Conservation (phyloP, 2,329 filamentous ascomycete genomes). For the Ceratocystis destructans region DNA sequence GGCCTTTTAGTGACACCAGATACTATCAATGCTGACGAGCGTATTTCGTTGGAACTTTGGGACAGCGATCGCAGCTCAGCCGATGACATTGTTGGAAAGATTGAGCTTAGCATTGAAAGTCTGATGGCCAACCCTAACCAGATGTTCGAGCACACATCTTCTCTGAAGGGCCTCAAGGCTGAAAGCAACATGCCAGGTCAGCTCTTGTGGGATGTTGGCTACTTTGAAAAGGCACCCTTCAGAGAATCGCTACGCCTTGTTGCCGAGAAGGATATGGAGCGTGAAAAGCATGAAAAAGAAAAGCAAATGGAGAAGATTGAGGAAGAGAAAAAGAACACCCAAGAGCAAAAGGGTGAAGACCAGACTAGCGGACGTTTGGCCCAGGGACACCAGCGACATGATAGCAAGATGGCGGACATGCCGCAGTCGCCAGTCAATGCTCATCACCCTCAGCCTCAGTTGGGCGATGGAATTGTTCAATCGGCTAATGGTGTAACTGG, state of each 20-base stretch:
- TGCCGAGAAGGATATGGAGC: constrained; percentile 51
- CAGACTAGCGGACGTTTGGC: neutral
- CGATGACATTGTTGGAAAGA: constrained; percentile 88
- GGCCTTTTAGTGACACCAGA: constrained; percentile 78
- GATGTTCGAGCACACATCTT: constrained; percentile 83
- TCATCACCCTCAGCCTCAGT: neutral
- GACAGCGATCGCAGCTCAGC: constrained; percentile 86
- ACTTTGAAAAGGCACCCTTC: constrained; percentile 83
- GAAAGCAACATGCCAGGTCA: constrained; percentile 84
- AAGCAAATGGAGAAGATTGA: constrained; percentile 10
- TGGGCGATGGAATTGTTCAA: neutral
- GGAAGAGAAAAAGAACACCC: neutral
- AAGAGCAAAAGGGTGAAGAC: neutral
- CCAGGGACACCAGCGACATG: constrained; percentile 12
- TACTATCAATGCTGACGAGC: constrained; percentile 84
- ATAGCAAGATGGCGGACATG: constrained; percentile 11
- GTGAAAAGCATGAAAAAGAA: constrained; percentile 17
- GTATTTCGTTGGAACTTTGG: constrained; percentile 88
- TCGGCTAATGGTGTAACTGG: neutral
- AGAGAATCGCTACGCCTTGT: constrained; percentile 63
- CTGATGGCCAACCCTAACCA: constrained; percentile 83
- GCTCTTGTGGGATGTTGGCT: constrained; percentile 91
- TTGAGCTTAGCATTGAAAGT: constrained; percentile 86
- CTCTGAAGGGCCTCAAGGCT: constrained; percentile 66
- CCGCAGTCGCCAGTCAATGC: neutral